Evolutionary conservation across 2,329 filamentous ascomycete species (phyloP), one percentile per base, ranked within the genome.

Genomic region (Xylaria sp.): DNA sequence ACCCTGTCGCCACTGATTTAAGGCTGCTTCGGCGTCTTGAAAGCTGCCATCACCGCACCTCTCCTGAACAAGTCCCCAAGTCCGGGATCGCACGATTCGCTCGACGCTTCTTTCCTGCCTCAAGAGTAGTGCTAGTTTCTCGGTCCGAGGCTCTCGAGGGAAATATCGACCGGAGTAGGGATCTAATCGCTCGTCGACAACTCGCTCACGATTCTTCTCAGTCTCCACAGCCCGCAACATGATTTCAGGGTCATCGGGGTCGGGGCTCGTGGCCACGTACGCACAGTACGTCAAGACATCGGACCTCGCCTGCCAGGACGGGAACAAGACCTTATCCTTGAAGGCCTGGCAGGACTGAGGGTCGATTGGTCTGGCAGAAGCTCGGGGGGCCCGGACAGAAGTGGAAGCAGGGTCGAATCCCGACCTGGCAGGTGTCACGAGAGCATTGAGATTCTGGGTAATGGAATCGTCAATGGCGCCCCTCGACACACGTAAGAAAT

Each of bases 391-490:
- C 60, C 91, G 87, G 15, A 86, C 82, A 0, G 90, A 87, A 0
- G 93, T 97, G 0, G 93, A 94, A 0, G 86, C 82, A 0, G 95
- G 92, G 77, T 97, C 91, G 80, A 97, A 98, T 18, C 89, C 89
- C 45, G 81, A 80, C 52, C 84, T 83, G 13, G 92, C 86, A 0
- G 95, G 95, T 0, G 91, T 94, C 52, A 93, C 83, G 43, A 98
- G 87, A 1, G 93, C 93, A 83, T 98, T 98, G 69, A 99, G 88
- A 76, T 97, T 95, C 77, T 97, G 94, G 0, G 90, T 89, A 76
- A 99, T 98, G 52, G 92, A 93, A 81, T 99, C 96, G 81, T 99
- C 96, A 76, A 97, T 91, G 56, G 92, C 89, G 60, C 89, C 86
- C 71, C 96, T 90, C 10, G 95, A 97, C 72, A 96, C 81, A 45